Base-by-base conservation (phyloP, 305 asterid genomes). In the Stenogyne calaminthoides region DNA sequence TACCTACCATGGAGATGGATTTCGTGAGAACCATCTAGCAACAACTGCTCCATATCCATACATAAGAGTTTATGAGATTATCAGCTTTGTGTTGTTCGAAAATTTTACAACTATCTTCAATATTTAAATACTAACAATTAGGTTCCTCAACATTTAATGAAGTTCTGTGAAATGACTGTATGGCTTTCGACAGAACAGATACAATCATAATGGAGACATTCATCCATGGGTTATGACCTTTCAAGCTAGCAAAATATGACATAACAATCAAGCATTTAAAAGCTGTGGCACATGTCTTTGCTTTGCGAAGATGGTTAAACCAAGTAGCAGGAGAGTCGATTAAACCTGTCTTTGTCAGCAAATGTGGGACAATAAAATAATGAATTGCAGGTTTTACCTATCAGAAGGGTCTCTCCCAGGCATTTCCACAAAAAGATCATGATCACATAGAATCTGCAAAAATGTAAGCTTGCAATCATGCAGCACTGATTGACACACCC, bases 371-470 rank as follows among this genome's bases (percentile, higher is more conserved):
- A 18, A 34, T 7, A 52, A 52, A 54, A 54, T 55, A 18, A 18
- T 36, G 34, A 62, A n/a, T 72, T 74, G 49, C 61, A 71, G 76
- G 16, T 18, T 67, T 77, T 84, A 95, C 99, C 99, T 88, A 86
- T 95, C 99, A 19, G 99, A 95, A 74, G 99, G 99, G 83, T 95
- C 99, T 82, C 98, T 81, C 63, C 99, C 99, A 56, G 99, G 99
- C 99, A 95, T 95, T 86, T 95, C 99, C 81, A 95, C 97, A 76
- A 95, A 95, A 59, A 95, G 97, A 84, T 95, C 99, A 9, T 95
- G 99, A 80, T 95, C 99, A 51, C 99, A 95, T 84, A 95, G 76
- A 75, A 95, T 92, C 81, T 92, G 99, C 82, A 95, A 81, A 83
- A 92, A 95, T 39, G 96, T 88, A 75, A 95, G 98, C 87, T 95